phyloP scores from a whole-genome alignment of 2,329 filamentous ascomycete genomes.

The Alternaria solani region DNA sequence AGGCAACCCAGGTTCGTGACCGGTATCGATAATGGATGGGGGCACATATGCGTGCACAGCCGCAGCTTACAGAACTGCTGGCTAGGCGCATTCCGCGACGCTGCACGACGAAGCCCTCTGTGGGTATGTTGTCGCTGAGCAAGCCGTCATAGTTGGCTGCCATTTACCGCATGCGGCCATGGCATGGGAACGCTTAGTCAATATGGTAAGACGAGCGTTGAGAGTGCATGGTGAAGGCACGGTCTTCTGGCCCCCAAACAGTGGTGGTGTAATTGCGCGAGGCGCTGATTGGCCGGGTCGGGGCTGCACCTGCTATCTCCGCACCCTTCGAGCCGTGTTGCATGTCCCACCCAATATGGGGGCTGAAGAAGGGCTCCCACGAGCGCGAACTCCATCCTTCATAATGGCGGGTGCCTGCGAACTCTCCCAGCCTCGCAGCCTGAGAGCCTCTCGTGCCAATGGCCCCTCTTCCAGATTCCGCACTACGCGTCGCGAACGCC shows the following conservation, averaged over 20 bases:
- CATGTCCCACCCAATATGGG: slow-evolving; percentile 33
- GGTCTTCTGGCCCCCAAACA: slow-evolving; percentile 29
- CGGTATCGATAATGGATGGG: slow-evolving; percentile 9
- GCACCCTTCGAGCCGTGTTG: slow-evolving; percentile 11
- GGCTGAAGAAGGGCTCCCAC: slow-evolving; percentile 30
- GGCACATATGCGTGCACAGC: slow-evolving; percentile 33
- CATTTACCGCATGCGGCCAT: background rate
- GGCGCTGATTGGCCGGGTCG: slow-evolving; percentile 4
- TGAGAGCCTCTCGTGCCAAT: slow-evolving; percentile 11
- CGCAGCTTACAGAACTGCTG: slow-evolving; percentile 14
- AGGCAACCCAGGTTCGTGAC: slow-evolving; percentile 28
- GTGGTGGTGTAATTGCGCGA: background rate
- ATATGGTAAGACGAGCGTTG: background rate
- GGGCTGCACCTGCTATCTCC: slow-evolving; percentile 2
- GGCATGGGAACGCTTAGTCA: background rate
- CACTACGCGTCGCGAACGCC: slow-evolving; percentile 19
- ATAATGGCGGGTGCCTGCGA: slow-evolving; percentile 27
- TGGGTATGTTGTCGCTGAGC: background rate
- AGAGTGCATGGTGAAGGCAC: slow-evolving; percentile 8
- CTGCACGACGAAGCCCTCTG: background rate
- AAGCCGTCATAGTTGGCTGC: background rate
- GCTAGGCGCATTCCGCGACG: background rate
- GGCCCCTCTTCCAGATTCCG: slow-evolving; percentile 14
- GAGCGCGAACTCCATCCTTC: slow-evolving; percentile 17
- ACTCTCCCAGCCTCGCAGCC: slow-evolving; percentile 21